Evolutionary conservation across 352 stramenopile genomes (phyloP), one percentile per base, ranked within the genome.

Genomic region (Pythium graminicola): DNA sequence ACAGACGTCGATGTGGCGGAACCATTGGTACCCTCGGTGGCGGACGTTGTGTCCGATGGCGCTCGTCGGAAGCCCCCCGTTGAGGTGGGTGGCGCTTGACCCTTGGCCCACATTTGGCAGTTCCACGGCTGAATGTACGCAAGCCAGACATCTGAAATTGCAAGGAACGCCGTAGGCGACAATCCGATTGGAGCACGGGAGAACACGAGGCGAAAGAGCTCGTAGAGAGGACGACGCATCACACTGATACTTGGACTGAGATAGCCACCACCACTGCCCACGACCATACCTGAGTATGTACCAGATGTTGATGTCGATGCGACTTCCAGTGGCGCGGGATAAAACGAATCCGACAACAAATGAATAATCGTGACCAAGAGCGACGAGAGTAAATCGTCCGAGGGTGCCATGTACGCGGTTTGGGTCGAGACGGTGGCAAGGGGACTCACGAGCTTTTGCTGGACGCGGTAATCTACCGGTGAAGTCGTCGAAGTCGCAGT

Each of bases 71-170:
- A 17, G 6, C 28, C 32, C 32, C 19, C 1, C 28, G 46, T n/a
- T 20, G 31, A 20, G n/a, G 13, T 19, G 9, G 9, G n/a, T 5
- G 43, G 35, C 1, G 60, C 41, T 13, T 57, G 43, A 38, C 56
- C 53, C 47, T 59, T 63, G 22, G 70, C 66, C 84, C 84, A 94
- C 29, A 66, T 64, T 17, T 73, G 57, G 52, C 84, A 94, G 60
- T 78, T 67, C 84, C 84, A 94, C 16, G 84, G 84, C 60, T 90
- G 80, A 24, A 94, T 76, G 63, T 89, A 94, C 22, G 84, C 81
- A 31, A 94, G 74, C 76, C 81, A 93, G 48, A 94, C 84, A 47
- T 94, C 81, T 19, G 76, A 74, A 50, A 94, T 87, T 6, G 81
- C 78, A 40, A 84, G 61, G 42, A 93, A 94, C 4, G 80, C 77